Base-by-base conservation (phyloP, 352 stramenopile species). In the Phytophthora aleatoria region DNA sequence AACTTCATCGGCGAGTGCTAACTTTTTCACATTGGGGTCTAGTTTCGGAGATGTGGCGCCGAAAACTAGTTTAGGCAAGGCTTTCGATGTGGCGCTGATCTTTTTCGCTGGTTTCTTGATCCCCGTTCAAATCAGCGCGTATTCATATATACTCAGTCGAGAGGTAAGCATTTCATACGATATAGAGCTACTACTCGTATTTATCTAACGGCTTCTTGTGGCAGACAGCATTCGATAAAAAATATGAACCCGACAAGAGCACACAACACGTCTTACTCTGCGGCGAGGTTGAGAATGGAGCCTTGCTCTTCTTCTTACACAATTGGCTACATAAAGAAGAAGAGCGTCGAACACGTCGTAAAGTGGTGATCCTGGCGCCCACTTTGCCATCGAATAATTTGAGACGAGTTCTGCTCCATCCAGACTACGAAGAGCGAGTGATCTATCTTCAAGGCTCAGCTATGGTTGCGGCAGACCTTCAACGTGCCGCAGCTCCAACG, bases 141-240 rank as follows among this genome's bases (percentile, higher is more conserved):
- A 89, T 54, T 90, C 81, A 1, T 85, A 87, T 24, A 90, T 93
- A 12, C 63, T 91, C 2, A 93, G 67, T 61, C 82, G 82, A 33
- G 81, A 91, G 75, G 80, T 91, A 59, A 31, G 69, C 24, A 8
- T 16, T 16, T 50, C 43, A 4, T 50, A 30, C 10, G 10, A n/a
- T 6, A 35, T 5, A 4, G 44, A 28, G 16, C 10, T n/a, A 16
- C 1, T 11, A 1, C 9, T 26, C 26, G 33, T 20, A 27, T 26
- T 16, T 20, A 54, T 27, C 59, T 61, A 38, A 55, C 47, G 31
- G 7, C 10, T 31, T 60, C 61, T 59, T 56, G 28, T 31, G 8
- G 10, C 35, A 95, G 79, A 93, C 84, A 2, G 81, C 76, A 8
- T 92, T 93, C 49, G 83, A 93, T 49, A 91, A 90, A n/a, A 87